These are phyloP conservation scores for Calycina marina DNA, from an alignment of 2,329 filamentous ascomycete species.

Conservation along the genomic window DNA sequence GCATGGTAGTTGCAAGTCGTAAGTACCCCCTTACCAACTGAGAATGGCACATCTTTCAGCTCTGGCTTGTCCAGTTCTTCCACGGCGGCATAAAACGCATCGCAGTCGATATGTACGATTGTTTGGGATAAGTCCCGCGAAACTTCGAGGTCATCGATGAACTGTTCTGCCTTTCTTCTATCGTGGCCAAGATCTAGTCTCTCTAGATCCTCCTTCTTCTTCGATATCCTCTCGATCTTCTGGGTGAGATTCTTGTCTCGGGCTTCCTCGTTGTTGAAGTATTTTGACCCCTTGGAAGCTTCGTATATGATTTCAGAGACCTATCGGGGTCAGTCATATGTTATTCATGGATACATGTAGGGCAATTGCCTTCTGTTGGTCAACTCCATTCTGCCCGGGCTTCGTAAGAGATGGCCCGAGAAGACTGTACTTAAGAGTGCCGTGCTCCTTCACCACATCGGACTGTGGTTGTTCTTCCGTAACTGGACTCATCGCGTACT, in stretches of 20 bases:
- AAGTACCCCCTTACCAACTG: conserved; percentile 59
- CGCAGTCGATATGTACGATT: conserved; percentile 88
- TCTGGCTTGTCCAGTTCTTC: conserved; percentile 76
- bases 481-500: too few species aligned
- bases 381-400: conserved; percentile 83
- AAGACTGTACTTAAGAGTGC: conserved; percentile 75
- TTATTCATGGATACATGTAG: too few species aligned
- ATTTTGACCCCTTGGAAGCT: conserved; percentile 91
- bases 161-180: conserved; percentile 62
- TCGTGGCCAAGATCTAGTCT: conserved; percentile 60
- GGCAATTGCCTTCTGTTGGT: conserved; percentile 73
- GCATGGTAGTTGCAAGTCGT: conserved; percentile 76
- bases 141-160: conserved; percentile 65
- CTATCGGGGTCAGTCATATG: conserved; percentile 24
- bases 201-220: conserved; percentile 62
- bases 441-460: conserved; percentile 25
- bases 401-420: conserved; percentile 87
- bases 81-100: conserved; percentile 94
- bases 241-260: conserved; percentile 70
- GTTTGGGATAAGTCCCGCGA: conserved; percentile 69
- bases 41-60: conserved; percentile 74
- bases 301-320: conserved; percentile 96
- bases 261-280: conserved; percentile 79
- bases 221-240: conserved; percentile 70
- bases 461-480: too few species aligned